Conservation (phyloP, 1,284 basidiomycete species). For the Ustilago cynodontis region DNA sequence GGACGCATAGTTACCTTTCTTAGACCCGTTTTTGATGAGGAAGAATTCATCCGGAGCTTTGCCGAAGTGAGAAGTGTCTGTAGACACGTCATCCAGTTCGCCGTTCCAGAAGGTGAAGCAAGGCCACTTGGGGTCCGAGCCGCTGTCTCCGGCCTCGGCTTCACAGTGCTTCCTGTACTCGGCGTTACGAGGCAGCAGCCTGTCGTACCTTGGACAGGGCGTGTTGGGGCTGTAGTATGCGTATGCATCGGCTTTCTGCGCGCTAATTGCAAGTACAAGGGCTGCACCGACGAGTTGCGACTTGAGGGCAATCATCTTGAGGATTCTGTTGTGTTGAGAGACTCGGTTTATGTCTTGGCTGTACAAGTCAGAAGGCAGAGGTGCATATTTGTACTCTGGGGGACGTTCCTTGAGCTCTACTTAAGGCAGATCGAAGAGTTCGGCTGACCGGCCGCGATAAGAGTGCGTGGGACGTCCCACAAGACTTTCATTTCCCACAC, state of each 20-base stretch:
- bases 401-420: neutral
- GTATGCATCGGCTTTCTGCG: neutral
- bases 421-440: neutral
- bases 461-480: neutral
- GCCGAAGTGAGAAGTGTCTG: neutral
- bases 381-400: neutral
- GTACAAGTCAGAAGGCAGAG: neutral
- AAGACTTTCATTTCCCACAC: neutral
- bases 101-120: constrained; percentile 22
- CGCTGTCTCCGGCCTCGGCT: neutral
- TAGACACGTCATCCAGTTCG: neutral
- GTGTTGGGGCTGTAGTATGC: no score
- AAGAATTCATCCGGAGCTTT: constrained; percentile 10
- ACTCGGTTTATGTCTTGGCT: no score
- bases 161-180: constrained; percentile 24
- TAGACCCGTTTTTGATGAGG: constrained; percentile 19
- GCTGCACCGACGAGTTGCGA: neutral
- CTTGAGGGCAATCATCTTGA: neutral
- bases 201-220: neutral
- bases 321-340: neutral
- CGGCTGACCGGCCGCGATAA: neutral
- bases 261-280: neutral
- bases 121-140: constrained; percentile 17
- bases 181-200: constrained; percentile 13
- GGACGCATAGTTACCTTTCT: constrained; percentile 15